Conservation (phyloP, 2,329 filamentous ascomycete species). For the Mycogone perniciosa region DNA sequence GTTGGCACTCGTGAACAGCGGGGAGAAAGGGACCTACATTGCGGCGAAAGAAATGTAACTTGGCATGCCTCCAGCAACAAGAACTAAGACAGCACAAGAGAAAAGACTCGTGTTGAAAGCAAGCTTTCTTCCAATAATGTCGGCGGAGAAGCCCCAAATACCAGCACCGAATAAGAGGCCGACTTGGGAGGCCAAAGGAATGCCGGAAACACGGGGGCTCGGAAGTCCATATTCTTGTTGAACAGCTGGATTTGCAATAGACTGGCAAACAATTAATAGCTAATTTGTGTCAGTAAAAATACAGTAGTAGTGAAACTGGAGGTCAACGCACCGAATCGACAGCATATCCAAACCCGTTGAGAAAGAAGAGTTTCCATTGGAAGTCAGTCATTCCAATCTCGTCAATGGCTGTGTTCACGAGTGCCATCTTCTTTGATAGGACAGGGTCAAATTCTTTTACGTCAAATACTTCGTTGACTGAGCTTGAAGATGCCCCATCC, state of each 20-base stretch:
- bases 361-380: conserved; percentile 12
- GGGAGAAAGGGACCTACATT: conserved; percentile 2
- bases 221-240: conserved; percentile 12
- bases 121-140: conserved; percentile 13
- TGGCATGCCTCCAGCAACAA: conserved; percentile 11
- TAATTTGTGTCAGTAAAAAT: neutral
- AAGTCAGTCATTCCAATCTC: conserved; percentile 13
- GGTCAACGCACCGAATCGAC: conserved; percentile 6
- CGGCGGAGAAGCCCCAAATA: conserved; percentile 13
- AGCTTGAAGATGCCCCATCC: conserved; percentile 1
- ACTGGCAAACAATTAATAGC: conserved; percentile 10
- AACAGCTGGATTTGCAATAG: conserved; percentile 8
- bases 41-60: conserved; percentile 11
- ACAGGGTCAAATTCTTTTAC: conserved; percentile 10
- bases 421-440: conserved; percentile 12
- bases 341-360: conserved; percentile 10
- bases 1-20: neutral
- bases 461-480: conserved; percentile 9
- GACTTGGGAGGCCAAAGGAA: conserved; percentile 9
- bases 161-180: conserved; percentile 13
- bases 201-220: conserved; percentile 8
- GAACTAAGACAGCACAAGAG: conserved; percentile 11
- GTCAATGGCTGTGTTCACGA: conserved; percentile 11
- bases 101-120: conserved; percentile 13
- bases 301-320: too few relatives aligned